phyloP scores from a whole-genome alignment of 495 filamentous ascomycete genomes.

The Margaritispora aquatica region DNA sequence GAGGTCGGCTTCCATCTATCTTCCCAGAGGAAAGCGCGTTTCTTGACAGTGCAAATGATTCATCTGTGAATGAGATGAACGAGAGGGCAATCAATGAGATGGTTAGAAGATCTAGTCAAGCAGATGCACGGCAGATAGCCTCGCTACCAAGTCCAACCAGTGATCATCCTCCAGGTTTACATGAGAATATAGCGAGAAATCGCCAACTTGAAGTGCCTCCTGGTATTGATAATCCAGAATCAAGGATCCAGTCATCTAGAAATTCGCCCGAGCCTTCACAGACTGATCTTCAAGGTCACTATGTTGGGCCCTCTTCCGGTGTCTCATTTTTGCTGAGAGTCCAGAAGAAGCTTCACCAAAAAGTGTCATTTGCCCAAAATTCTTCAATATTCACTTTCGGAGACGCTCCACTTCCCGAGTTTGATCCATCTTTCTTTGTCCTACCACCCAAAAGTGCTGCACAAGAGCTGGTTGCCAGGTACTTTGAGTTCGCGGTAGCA shows the following conservation, averaged over 20 bases:
- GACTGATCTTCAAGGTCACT: conserved; percentile 34
- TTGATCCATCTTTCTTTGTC: conserved; percentile 25
- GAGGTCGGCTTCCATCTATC: conserved; percentile 12
- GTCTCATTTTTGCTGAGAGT: conserved; percentile 2
- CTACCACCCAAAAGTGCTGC: conserved; percentile 22
- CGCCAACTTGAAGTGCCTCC: neutral
- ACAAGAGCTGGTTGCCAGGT: conserved; percentile 23
- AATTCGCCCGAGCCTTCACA: conserved; percentile 33
- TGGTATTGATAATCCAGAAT: neutral
- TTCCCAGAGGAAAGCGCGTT: neutral
- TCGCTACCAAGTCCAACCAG: neutral
- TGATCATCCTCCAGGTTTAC: neutral
- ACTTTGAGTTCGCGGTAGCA: conserved; percentile 33
- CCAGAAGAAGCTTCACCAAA: conserved; percentile 7
- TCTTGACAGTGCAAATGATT: neutral
- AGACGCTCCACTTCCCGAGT: conserved; percentile 25
- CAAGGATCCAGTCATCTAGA: conserved; percentile 26
- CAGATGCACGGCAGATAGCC: neutral
- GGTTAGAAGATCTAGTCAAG: neutral
- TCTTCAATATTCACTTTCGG: conserved; percentile 29
- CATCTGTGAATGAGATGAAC: neutral
- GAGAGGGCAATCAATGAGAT: neutral
- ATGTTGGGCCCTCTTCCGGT: conserved; percentile 6
- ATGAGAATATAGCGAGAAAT: neutral
- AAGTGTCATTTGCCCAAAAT: conserved; percentile 23